These are phyloP conservation scores for Blastobotrys capitulatus DNA, from an alignment of 1,139 yeast species.

Conservation along the genomic window DNA sequence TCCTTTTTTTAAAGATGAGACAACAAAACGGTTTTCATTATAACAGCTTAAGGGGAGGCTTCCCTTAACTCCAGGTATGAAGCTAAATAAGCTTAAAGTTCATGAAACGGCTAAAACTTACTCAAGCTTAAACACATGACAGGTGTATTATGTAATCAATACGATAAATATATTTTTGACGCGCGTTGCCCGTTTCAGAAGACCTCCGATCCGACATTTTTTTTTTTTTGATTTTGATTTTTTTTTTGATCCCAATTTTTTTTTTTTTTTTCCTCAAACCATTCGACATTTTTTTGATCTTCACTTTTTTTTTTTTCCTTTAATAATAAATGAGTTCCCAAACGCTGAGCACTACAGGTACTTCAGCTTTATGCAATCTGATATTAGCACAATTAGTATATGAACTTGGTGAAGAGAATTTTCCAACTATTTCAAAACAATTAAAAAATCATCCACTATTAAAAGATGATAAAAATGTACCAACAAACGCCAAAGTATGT, in stretches of 20 bases:
- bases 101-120: too few relatives aligned
- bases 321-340: background rate
- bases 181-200: too few relatives aligned
- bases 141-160: too few relatives aligned
- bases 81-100: too few relatives aligned
- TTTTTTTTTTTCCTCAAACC: background rate
- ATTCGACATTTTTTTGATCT: background rate
- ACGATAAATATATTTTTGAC: too few relatives aligned
- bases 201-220: too few relatives aligned
- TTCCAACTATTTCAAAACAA: conserved; percentile 26
- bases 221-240: too few relatives aligned
- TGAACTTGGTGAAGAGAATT: conserved; percentile 31
- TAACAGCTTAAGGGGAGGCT: too few relatives aligned
- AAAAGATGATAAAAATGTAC: conserved; percentile 14
- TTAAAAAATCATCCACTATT: conserved; percentile 33
- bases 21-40: too few relatives aligned
- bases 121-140: too few relatives aligned
- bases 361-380: conserved; percentile 27
- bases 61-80: too few relatives aligned
- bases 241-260: background rate
- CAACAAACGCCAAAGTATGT: conserved; percentile 11
- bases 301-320: background rate
- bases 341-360: background rate
- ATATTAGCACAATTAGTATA: conserved; percentile 34
- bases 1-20: too few relatives aligned